phyloP scores from a whole-genome alignment of 805 yeast species.

The Sugiyamaella mastotermitis region DNA sequence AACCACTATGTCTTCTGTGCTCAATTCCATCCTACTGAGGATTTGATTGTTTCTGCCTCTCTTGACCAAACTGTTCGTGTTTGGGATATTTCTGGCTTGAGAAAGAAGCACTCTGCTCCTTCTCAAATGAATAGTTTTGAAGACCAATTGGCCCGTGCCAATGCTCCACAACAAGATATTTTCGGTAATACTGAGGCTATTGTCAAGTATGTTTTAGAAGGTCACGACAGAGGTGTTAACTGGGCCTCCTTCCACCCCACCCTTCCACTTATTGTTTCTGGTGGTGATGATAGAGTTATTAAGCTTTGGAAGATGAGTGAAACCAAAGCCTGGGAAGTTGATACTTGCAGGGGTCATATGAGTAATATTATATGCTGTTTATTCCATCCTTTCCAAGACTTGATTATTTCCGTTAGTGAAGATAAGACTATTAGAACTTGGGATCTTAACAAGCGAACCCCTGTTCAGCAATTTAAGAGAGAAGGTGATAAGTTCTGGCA shows the following conservation, averaged over 20 bases:
- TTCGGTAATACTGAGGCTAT: slow-evolving; percentile 93
- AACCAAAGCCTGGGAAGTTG: slow-evolving; percentile 98
- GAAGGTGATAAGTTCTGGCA: slow-evolving; percentile 95
- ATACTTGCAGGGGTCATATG: slow-evolving; percentile 96
- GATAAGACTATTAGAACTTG: slow-evolving; percentile 95
- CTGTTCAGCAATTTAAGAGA: slow-evolving; percentile 89
- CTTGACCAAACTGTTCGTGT: slow-evolving; percentile 98
- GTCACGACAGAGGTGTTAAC: slow-evolving; percentile 97
- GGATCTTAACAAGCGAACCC: slow-evolving; percentile 92
- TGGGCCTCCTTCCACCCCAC: slow-evolving; percentile 99
- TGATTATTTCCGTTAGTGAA: slow-evolving; percentile 89
- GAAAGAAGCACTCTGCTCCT: slow-evolving; percentile 90
- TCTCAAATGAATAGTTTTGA: slow-evolving; percentile 27
- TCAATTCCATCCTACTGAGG: slow-evolving; percentile 93
- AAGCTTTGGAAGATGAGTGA: slow-evolving; percentile 98
- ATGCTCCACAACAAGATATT: slow-evolving; percentile 60
- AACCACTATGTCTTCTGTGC: slow-evolving; percentile 98
- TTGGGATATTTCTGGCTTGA: slow-evolving; percentile 94
- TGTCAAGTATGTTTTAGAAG: slow-evolving; percentile 93
- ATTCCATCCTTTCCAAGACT: slow-evolving; percentile 90
- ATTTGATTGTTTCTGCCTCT: slow-evolving; percentile 89
- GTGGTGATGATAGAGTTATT: slow-evolving; percentile 92
- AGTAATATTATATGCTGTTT: slow-evolving; percentile 83
- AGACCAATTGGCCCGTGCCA: slow-evolving; percentile 42
- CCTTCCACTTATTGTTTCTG: slow-evolving; percentile 87